Percentiles rank a stretch among this genome's conserved stretches.
Evolutionary conservation across 1,284 basidiomycete genomes (phyloP).

Genomic region (Ceratobasidium sp.): DNA sequence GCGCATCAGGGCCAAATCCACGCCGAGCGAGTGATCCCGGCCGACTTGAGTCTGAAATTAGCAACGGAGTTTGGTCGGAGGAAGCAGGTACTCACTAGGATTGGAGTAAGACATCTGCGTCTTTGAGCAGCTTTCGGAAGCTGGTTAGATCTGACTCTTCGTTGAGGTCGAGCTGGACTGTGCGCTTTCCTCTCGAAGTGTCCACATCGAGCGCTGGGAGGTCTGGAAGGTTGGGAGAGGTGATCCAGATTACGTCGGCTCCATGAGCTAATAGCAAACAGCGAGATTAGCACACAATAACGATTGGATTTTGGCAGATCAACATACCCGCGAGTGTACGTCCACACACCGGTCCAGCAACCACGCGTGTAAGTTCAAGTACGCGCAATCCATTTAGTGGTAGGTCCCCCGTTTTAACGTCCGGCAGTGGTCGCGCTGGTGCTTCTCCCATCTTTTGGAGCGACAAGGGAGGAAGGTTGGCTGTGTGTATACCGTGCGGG

Average conservation of each 20-base stretch:
- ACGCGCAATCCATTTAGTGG: slow-evolving; percentile 68
- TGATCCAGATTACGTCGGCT: slow-evolving; percentile 71
- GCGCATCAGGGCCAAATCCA: slow-evolving; percentile 65
- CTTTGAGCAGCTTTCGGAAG: slow-evolving; percentile 60
- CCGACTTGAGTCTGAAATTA: slow-evolving; percentile 53
- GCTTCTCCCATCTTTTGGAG: slow-evolving; percentile 66
- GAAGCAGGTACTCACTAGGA: slow-evolving; percentile 59
- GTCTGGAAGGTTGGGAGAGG: slow-evolving; percentile 68
- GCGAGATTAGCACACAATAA: not conserved
- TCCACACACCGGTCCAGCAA: slow-evolving; percentile 71
- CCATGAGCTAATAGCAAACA: slow-evolving; percentile 64
- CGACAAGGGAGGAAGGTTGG: slow-evolving; percentile 60
- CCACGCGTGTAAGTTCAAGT: slow-evolving; percentile 70
- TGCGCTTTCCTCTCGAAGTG: slow-evolving; percentile 75
- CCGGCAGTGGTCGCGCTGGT: slow-evolving; percentile 54
- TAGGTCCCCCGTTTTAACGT: slow-evolving; percentile 48
- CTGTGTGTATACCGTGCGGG: slow-evolving; percentile 63
- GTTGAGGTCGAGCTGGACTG: slow-evolving; percentile 71
- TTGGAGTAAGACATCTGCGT: slow-evolving; percentile 75
- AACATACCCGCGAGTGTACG: slow-evolving; percentile 67
- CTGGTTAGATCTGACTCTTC: slow-evolving; percentile 55
- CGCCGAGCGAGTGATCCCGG: slow-evolving; percentile 66
- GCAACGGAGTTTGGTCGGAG: not conserved
- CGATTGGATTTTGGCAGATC: not conserved
- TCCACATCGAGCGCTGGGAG: slow-evolving; percentile 70